A percentile compares a stretch with the other conserved stretches of the same genome.
Conservation (phyloP, 1,284 basidiomycete genomes). For the Stygiomarasmius scandens region DNA sequence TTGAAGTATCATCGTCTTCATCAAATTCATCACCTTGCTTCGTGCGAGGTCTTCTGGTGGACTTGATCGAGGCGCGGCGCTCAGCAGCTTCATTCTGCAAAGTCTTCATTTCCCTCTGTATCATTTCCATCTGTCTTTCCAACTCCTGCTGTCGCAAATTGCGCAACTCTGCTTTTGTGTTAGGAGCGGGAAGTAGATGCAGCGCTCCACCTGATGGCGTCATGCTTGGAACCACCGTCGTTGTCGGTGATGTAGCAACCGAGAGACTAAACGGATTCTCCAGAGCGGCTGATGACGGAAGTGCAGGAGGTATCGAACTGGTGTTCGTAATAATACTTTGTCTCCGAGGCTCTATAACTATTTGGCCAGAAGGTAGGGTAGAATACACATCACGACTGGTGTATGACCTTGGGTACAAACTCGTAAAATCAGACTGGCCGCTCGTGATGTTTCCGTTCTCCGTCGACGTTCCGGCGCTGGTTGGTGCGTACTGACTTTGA, state of each 20-base stretch:
- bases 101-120: background rate
- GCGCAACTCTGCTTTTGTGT: background rate
- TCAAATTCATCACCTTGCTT: slow-evolving; percentile 6
- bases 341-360: background rate
- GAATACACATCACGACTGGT: slow-evolving; percentile 1
- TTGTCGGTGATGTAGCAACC: background rate
- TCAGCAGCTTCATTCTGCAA: background rate
- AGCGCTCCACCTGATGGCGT: too few relatives aligned
- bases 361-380: slow-evolving; percentile 5
- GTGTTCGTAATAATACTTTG: background rate
- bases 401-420: background rate
- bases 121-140: background rate
- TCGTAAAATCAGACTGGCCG: background rate
- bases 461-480: background rate
- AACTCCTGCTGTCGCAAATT: background rate
- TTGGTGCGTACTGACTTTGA: background rate
- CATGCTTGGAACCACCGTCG: background rate
- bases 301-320: background rate
- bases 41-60: background rate
- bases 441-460: background rate
- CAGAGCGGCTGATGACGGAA: background rate
- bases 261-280: background rate
- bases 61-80: background rate
- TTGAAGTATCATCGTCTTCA: slow-evolving; percentile 21
- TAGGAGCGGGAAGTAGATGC: background rate